phyloP scores from a whole-genome alignment of 1,284 basidiomycete genomes.

The Irpex sp. region DNA sequence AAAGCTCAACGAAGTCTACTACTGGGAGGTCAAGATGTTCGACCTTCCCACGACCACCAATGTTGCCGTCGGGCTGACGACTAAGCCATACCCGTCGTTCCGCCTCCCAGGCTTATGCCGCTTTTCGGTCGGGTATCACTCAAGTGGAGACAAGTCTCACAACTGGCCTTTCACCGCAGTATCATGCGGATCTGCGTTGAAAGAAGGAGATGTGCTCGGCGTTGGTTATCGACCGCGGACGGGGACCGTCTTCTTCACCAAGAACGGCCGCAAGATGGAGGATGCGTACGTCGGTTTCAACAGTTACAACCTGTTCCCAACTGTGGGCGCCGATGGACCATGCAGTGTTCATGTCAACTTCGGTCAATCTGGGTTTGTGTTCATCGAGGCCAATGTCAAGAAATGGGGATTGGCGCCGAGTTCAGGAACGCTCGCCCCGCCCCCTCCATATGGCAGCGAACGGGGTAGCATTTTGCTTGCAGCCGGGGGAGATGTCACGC shows the following conservation, averaged over 20 bases:
- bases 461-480: slow-evolving; percentile 91
- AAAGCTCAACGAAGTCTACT: slow-evolving; percentile 96
- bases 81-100: slow-evolving; percentile 93
- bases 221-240: slow-evolving; percentile 91
- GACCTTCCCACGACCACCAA: slow-evolving; percentile 84
- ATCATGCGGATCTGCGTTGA: slow-evolving; percentile 82
- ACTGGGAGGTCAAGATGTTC: slow-evolving; percentile 98
- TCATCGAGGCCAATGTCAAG: slow-evolving; percentile 98
- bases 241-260: slow-evolving; percentile 96
- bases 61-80: slow-evolving; percentile 87
- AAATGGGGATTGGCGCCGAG: slow-evolving; percentile 97
- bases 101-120: slow-evolving; percentile 86
- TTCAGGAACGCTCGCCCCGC: slow-evolving; percentile 91
- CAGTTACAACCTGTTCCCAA: slow-evolving; percentile 91
- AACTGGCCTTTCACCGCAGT: slow-evolving; percentile 94
- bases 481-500: slow-evolving; percentile 66
- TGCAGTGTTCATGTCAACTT: slow-evolving; percentile 95
- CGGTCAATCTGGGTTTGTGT: slow-evolving; percentile 94
- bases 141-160: slow-evolving; percentile 95
- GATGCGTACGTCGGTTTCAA: slow-evolving; percentile 90
- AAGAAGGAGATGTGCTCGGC: slow-evolving; percentile 93
- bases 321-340: slow-evolving; percentile 90
- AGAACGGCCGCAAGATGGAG: slow-evolving; percentile 92
- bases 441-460: slow-evolving; percentile 93
- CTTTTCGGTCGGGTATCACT: slow-evolving; percentile 95